Evolutionary conservation across 441 rosid species (phyloP), one percentile per base, ranked within the genome.

Genomic region (Jatropha podagrica): DNA sequence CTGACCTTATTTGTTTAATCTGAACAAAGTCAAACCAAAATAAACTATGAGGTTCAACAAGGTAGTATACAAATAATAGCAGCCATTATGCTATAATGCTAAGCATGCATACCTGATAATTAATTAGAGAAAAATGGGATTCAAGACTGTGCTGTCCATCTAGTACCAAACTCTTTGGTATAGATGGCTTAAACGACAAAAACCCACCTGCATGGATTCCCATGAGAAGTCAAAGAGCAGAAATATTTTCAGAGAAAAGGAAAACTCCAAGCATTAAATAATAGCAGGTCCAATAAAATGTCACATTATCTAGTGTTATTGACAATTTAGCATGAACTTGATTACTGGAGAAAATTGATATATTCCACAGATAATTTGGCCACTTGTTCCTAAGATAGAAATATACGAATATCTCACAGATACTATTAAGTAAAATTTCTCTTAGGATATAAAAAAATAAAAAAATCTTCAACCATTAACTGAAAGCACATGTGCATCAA

Each of bases 1-100:
- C 99, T 14, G 92, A 81, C 87, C 98, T 90, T 79, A 96, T 89
- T 82, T 96, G 98, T 81, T 90, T 94, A 51, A 91, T 89, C 99
- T 96, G 89, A 66, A 82, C 51, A 81, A 70, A 77, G 68, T 42
- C 60, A 79, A 74, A 61, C 66, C 66, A 70, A 64, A 52, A 74
- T 59, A 78, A 61, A 69, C 71, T 58, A 59, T 83, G 73, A 82
- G 79, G 83, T 59, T 32, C 74, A 63, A 58, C 74, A 67, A 66
- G 65, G 72, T 60, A 68, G 20, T n/a, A 51, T 12, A 12, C 12
- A 55, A 27, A 40, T 40, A 71, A 78, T 63, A 65, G 69, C 38
- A 79, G 48, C 69, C 71, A 44, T 52, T 72, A 59, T 64, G 55
- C 48, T 73, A 81, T 64, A 41, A 74, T 64, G 73, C 76, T 80